These are phyloP conservation scores for Seiridium cupressi DNA, from an alignment of 2,329 filamentous ascomycete species.

Conservation along the genomic window DNA sequence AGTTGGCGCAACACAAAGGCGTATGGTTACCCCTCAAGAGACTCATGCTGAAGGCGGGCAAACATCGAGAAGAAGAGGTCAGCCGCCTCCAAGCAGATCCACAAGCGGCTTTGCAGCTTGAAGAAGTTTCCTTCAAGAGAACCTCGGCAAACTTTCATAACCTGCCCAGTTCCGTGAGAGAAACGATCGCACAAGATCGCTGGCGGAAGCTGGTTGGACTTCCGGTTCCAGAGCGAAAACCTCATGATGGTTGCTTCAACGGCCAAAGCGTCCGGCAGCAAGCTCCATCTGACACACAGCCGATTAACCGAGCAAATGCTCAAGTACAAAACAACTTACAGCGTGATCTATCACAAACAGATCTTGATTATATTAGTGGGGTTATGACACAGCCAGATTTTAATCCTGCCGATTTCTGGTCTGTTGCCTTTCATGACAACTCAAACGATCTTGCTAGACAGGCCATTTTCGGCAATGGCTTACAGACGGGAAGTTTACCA, in stretches of 20 bases:
- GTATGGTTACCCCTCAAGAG: conserved; percentile 55
- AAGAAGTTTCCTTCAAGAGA: conserved; percentile 44
- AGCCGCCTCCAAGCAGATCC: conserved; percentile 45
- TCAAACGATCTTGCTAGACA: not conserved
- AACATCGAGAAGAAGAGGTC: conserved; percentile 51
- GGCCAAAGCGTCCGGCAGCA: not conserved
- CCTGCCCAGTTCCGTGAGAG: conserved; percentile 43
- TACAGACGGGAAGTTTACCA: not conserved
- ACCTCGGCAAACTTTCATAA: conserved; percentile 46
- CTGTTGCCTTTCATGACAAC: conserved; percentile 17
- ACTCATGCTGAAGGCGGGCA: conserved; percentile 50
- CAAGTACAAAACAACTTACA: not conserved
- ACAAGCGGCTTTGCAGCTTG: conserved; percentile 47
- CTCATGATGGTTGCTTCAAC: conserved; percentile 17
- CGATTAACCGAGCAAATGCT: not conserved
- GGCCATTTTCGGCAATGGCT: conserved; percentile 2
- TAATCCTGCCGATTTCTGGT: conserved; percentile 32
- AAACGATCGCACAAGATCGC: conserved; percentile 44
- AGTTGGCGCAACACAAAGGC: conserved; percentile 42
- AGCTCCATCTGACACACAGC: not conserved
- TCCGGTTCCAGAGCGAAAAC: conserved; percentile 19
- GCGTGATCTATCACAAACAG: conserved; percentile 4
- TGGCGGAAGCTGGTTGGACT: conserved; percentile 50
- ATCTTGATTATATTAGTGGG: conserved; percentile 31
- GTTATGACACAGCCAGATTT: conserved; percentile 36